Evolutionary conservation across 108 stramenopile species (phyloP).

Genomic region (Nannochloropsis salina): DNA sequence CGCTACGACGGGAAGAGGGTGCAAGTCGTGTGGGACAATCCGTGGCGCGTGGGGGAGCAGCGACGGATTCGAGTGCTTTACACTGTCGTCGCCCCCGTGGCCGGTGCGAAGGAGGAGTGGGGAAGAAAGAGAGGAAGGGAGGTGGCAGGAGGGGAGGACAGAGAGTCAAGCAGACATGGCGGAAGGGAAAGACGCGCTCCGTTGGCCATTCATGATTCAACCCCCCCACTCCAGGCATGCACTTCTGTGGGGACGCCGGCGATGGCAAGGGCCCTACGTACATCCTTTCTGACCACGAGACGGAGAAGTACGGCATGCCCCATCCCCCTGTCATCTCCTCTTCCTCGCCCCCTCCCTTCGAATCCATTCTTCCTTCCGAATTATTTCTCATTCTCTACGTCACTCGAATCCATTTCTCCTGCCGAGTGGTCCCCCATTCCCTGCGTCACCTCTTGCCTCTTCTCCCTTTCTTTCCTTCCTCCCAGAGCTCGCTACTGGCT

Average conservation of each 20-base stretch:
- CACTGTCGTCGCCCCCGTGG: not conserved
- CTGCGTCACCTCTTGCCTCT: not conserved
- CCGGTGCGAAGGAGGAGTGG: not conserved
- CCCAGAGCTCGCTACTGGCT: slow-evolving; percentile 3
- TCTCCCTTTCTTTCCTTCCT: not conserved
- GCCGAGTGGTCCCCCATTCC: not conserved
- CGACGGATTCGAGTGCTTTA: not conserved
- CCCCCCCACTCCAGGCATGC: not conserved
- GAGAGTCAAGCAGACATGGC: not conserved
- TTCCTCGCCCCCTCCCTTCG: too few species aligned
- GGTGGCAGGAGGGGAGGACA: not conserved
- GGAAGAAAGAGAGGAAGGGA: not conserved
- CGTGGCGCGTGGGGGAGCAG: not conserved
- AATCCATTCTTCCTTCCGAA: too few species aligned
- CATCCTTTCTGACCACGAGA: not conserved
- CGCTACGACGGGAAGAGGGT: not conserved
- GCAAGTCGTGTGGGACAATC: not conserved
- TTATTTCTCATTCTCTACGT: too few species aligned
- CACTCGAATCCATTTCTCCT: too few species aligned
- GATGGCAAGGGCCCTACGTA: not conserved
- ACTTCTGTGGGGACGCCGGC: not conserved
- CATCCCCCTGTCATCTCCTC: not conserved
- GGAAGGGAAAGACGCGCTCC: too few species aligned
- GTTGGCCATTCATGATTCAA: not conserved
- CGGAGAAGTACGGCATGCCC: not conserved